A percentile compares a stretch with the other conserved stretches of the same genome.
These are phyloP conservation scores for Lasiosphaeris hirsuta DNA, from an alignment of 495 filamentous ascomycete species.

Conservation along the genomic window DNA sequence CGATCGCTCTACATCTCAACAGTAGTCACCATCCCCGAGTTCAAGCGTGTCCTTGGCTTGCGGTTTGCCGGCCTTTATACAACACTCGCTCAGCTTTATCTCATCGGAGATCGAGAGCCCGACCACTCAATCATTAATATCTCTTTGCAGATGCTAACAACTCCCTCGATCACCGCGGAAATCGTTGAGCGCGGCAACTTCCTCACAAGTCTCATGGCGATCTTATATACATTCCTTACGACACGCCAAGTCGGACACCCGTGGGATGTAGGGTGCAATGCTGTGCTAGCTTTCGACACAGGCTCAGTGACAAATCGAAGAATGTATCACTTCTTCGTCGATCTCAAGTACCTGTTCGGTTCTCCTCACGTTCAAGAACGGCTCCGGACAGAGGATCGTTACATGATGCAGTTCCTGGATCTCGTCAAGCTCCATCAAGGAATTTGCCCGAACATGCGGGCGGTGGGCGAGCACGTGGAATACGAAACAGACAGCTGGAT, in stretches of 20 bases:
- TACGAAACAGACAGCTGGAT: slow-evolving; percentile 99
- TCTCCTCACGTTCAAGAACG: slow-evolving; percentile 82
- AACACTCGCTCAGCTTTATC: slow-evolving; percentile 85
- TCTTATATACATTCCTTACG: slow-evolving; percentile 95
- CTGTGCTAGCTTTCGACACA: slow-evolving; percentile 84
- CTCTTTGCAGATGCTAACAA: slow-evolving; percentile 93
- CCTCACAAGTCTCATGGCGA: slow-evolving; percentile 88
- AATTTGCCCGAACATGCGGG: slow-evolving; percentile 89
- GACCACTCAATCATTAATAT: slow-evolving; percentile 98
- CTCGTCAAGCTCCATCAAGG: slow-evolving; percentile 93
- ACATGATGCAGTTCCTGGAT: slow-evolving; percentile 91
- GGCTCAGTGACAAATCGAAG: slow-evolving; percentile 90
- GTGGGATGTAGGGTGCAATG: slow-evolving; percentile 75
- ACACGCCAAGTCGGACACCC: slow-evolving; percentile 93
- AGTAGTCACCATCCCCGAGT: slow-evolving; percentile 88
- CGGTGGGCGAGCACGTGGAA: slow-evolving; percentile 92
- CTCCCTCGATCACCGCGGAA: slow-evolving; percentile 91
- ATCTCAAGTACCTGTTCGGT: slow-evolving; percentile 83
- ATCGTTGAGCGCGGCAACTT: slow-evolving; percentile 95
- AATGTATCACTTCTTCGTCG: slow-evolving; percentile 95
- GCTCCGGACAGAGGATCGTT: slow-evolving; percentile 76
- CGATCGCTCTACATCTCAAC: slow-evolving; percentile 95
- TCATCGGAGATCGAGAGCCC: slow-evolving; percentile 93
- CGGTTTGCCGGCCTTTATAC: slow-evolving; percentile 93
- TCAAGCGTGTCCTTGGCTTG: slow-evolving; percentile 93